These are phyloP conservation scores for Penicillium angulare DNA, from an alignment of 495 filamentous ascomycete genomes.

Conservation along the genomic window DNA sequence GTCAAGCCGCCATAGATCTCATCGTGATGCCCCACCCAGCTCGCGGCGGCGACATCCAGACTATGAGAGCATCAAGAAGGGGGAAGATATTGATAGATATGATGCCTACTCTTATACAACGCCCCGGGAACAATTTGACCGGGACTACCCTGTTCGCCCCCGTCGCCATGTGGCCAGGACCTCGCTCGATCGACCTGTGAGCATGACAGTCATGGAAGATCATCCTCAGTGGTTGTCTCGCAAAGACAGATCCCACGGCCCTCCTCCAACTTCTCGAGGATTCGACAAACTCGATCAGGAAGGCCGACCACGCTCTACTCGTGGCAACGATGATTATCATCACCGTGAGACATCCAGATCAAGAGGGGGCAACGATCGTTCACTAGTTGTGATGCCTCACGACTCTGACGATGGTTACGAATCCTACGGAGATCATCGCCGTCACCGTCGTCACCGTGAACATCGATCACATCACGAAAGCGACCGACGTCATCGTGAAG, in stretches of 20 bases:
- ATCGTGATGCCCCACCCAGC: conserved; percentile 25
- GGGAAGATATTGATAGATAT: conserved; percentile 61
- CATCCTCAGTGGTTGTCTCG: conserved; percentile 37
- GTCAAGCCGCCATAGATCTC: conserved; percentile 11
- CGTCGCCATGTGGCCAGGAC: conserved; percentile 49
- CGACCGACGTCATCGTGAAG: conserved; percentile 25
- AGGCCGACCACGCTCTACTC: conserved; percentile 28
- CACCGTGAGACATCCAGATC: conserved; percentile 29
- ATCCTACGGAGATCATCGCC: conserved; percentile 22
- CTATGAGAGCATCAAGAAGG: conserved; percentile 35
- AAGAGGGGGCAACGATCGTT: conserved; percentile 28
- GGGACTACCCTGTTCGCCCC: conserved; percentile 54
- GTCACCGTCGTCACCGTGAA: conserved; percentile 25
- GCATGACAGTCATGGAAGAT: conserved; percentile 62
- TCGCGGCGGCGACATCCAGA: conserved; percentile 28
- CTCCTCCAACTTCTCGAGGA: conserved; percentile 61
- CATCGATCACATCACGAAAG: conserved; percentile 20
- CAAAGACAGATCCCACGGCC: conserved; percentile 47
- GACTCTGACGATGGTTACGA: conserved; percentile 41
- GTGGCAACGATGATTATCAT: conserved; percentile 24
- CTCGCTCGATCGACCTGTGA: conserved; percentile 57
- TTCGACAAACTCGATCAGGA: conserved; percentile 57
- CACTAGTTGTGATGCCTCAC: conserved; percentile 36
- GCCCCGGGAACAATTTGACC: conserved; percentile 64
- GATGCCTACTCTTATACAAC: conserved; percentile 71